Conservation (phyloP, 2,329 filamentous ascomycete genomes). For the Chlorencoelia australis region DNA sequence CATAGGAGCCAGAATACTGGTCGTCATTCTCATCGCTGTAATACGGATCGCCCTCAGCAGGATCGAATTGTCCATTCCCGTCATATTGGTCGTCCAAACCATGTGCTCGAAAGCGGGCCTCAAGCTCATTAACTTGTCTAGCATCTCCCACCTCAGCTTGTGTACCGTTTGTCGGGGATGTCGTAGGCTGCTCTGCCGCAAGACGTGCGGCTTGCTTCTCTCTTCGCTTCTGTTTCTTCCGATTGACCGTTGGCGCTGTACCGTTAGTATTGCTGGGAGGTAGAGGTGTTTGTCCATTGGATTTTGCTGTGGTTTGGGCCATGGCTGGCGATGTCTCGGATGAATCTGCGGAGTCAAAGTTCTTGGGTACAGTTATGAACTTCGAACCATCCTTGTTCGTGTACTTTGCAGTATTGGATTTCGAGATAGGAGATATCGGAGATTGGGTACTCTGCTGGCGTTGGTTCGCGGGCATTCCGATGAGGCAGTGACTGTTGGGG, state of each 20-base stretch:
- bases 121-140: conserved; percentile 21
- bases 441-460: conserved; percentile 39
- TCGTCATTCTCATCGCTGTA: conserved; percentile 44
- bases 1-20: conserved; percentile 26
- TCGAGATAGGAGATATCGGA: conserved; percentile 42
- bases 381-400: conserved; percentile 61
- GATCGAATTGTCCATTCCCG: conserved; percentile 30
- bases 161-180: conserved; percentile 15
- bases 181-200: conserved; percentile 22
- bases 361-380: conserved; percentile 55
- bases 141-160: conserved; percentile 11
- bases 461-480: conserved; percentile 42
- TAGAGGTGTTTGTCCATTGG: conserved; percentile 22
- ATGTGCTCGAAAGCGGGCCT: conserved; percentile 22
- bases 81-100: conserved; percentile 20
- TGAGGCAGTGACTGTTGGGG: conserved; percentile 6
- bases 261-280: conserved; percentile 21
- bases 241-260: conserved; percentile 54
- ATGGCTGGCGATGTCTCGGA: conserved; percentile 41
- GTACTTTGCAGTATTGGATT: conserved; percentile 45
- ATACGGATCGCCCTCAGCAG: conserved; percentile 42
- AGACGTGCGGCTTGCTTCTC: conserved; percentile 50
- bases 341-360: conserved; percentile 36
- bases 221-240: conserved; percentile 91
- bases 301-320: conserved; percentile 24